Conservation (phyloP, 768 basidiomycete species). For the Leccinum obscurum region DNA sequence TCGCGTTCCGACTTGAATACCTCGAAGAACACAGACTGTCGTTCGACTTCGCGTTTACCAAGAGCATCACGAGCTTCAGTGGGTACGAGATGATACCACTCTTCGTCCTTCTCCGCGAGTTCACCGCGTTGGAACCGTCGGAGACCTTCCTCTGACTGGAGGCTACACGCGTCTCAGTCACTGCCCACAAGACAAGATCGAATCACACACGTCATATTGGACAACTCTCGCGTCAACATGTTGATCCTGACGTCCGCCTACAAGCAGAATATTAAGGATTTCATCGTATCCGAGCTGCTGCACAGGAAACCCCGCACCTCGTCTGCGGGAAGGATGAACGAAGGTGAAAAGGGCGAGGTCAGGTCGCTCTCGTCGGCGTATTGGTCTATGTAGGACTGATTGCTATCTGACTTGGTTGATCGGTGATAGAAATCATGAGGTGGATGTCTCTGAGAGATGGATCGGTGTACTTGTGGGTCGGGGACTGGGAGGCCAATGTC, state of each 20-base stretch:
- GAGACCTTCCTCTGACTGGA: conserved; percentile 64
- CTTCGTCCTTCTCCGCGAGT: conserved; percentile 66
- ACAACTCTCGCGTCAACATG: conserved; percentile 35
- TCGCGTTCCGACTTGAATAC: conserved; percentile 87
- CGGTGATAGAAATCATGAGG: conserved; percentile 35
- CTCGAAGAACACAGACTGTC: conserved; percentile 88
- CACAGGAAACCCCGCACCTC: conserved; percentile 37
- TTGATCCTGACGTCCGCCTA: conserved; percentile 30
- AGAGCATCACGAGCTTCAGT: conserved; percentile 67
- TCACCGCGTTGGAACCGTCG: conserved; percentile 66
- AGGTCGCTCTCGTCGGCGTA: conserved; percentile 19
- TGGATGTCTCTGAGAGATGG: conserved; percentile 39
- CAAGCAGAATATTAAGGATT: conserved; percentile 8
- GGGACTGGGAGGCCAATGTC: conserved; percentile 42
- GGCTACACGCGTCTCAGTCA: conserved; percentile 37
- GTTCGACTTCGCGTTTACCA: conserved; percentile 73
- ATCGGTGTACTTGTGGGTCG: conserved; percentile 52
- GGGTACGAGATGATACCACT: conserved; percentile 83
- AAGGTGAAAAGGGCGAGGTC: conserved; percentile 39
- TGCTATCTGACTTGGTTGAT: conserved; percentile 42
- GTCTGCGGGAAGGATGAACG: conserved; percentile 33
- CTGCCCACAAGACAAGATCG: background rate
- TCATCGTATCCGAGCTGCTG: conserved; percentile 18
- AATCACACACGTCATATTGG: conserved; percentile 41
- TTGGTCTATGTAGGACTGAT: conserved; percentile 15